Evolutionary conservation across 1,284 basidiomycete genomes (phyloP), one percentile per base, ranked within the genome.

Genomic region (Puccinia polysora): DNA sequence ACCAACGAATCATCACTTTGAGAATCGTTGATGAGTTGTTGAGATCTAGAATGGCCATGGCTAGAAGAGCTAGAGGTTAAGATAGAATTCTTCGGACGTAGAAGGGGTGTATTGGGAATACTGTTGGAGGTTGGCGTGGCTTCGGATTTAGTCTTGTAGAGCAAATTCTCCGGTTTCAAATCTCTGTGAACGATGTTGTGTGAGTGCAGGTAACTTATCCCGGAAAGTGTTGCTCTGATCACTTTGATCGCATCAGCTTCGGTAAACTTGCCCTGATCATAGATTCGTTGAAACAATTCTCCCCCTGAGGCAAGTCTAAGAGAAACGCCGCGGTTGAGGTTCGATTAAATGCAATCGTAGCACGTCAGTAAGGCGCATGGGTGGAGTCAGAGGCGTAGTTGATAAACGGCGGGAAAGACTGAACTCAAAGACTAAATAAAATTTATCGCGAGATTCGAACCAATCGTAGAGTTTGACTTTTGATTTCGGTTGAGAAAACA

Each of bases 111-210:
- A 14, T 52, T 52, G 14, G 23, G 25, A 8, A 8, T 7, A 52
- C 10, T 79, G 78, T n/a, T 62, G 12, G 38, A 23, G 2, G 59
- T 4, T 2, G 36, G 59, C n/a, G 28, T 7, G 12, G 84, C 79
- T 2, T 85, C 87, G 73, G 78, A 76, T 1, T 83, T 85, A 8
- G 89, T 89, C 65, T 90, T 87, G 80, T 91, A 96, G 7, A 96
- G 83, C 74, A 96, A 95, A 78, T 97, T 97, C 80, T 97, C 94
- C 0, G 94, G 91, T 77, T 93, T 93, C 75, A 93, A 84, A 80
- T 95, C 92, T 4, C 93, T 86, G 78, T 96, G 93, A 6, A 96
- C 93, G 75, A 97, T 91, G 73, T 89, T 87, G 77, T 93, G 86
- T 4, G 67, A 64, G 60, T 79, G 78, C 2, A 78, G 67, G 53